Base-by-base conservation (phyloP, 257 asterid species). In the Forsythia viridissima region DNA sequence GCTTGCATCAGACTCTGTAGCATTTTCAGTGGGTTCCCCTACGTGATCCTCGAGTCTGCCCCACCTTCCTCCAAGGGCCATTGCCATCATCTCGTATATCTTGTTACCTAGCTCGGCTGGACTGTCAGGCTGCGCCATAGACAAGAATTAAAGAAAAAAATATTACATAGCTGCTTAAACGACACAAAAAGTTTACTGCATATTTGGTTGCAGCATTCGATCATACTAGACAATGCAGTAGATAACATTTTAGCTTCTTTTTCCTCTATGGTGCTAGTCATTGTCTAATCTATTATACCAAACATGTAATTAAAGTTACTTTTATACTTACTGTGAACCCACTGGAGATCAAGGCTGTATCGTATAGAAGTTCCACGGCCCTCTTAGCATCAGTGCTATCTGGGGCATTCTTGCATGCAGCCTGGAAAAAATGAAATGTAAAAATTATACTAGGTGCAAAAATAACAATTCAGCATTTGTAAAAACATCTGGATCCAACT, bases 31-130 rank as follows among this genome's bases (percentile, higher is more conserved):
- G 38, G 63, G 55, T 44, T 78, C 89, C 0, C 71, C 78, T 38
- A 71, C 89, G 21, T 79, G 89, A 0, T 86, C 97, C 74, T 96
- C 95, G 0, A 65, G 67, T 85, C 99, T 80, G 18, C 99, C 99
- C 99, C 99, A 96, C 81, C 94, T 88, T 78, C 99, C 99, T 75
- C 99, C 99, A 20, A 96, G 94, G 70, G 99, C 99, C 96, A 96
- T 90, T 12, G 97, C 93, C 99, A 96, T 96, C 99, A 96, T 92
- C 83, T 96, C 97, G 11, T 96, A 96, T 71, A 96, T 96, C 89
- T 94, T 96, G 93, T 87, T 92, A 15, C 99, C 93, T 73, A 94
- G 87, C 86, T 96, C 99, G 13, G 98, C 87, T 8, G 99, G 98
- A 81, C 98, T 92, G 39, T 96, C 99, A 2, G 99, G 98, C 99